These are phyloP conservation scores for Coniosporium tulheliwenetii DNA, from an alignment of 2,329 filamentous ascomycete genomes.

Conservation along the genomic window DNA sequence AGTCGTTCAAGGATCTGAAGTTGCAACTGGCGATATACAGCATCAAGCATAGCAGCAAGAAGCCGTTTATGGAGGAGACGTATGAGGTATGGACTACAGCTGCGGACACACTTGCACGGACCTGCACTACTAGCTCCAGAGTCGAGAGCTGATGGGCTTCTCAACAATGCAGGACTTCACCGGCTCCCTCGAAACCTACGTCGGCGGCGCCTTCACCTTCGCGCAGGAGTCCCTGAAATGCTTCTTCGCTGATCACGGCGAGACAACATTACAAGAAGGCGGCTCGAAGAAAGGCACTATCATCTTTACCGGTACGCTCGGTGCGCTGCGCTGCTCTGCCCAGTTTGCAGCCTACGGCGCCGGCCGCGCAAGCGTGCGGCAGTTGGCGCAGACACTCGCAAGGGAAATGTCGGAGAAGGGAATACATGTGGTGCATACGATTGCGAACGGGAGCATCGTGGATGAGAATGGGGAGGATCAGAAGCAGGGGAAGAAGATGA, in stretches of 20 bases:
- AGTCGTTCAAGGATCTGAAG: slow-evolving; percentile 33
- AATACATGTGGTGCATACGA: slow-evolving; percentile 43
- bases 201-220: slow-evolving; percentile 40
- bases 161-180: slow-evolving; percentile 8
- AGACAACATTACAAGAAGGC: slow-evolving; percentile 27
- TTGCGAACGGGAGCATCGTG: slow-evolving; percentile 38
- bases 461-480: slow-evolving; percentile 35
- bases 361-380: slow-evolving; percentile 33
- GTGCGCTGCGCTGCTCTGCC: slow-evolving; percentile 36
- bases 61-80: slow-evolving; percentile 39
- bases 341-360: slow-evolving; percentile 41
- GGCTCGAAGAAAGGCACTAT: slow-evolving; percentile 39
- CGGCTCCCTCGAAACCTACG: slow-evolving; percentile 33
- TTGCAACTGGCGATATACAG: slow-evolving; percentile 38
- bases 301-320: slow-evolving; percentile 41
- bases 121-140: not conserved
- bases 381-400: slow-evolving; percentile 39
- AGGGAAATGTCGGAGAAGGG: slow-evolving; percentile 41
- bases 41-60: slow-evolving; percentile 39
- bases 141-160: not conserved
- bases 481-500: slow-evolving; percentile 37
- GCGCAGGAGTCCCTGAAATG: slow-evolving; percentile 35
- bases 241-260: slow-evolving; percentile 37
- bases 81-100: slow-evolving; percentile 17
- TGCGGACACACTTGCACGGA: too few relatives aligned